Conservation (phyloP, 2,329 filamentous ascomycete genomes). For the Aspergillus fischeri region DNA sequence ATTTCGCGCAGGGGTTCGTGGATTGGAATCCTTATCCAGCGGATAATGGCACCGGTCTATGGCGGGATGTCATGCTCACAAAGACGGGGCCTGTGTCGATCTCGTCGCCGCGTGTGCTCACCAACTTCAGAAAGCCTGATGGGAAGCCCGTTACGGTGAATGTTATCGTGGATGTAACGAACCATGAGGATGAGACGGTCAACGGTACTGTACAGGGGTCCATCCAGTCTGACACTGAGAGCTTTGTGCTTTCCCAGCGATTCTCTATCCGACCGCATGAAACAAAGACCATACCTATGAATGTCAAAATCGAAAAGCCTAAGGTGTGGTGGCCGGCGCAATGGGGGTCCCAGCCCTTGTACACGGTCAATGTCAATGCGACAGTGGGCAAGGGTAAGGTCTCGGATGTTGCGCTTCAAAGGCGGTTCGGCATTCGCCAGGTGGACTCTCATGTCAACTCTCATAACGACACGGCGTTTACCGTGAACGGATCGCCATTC, state of each 20-base stretch:
- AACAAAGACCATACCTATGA: constrained; percentile 38
- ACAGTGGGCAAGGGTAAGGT: constrained; percentile 15
- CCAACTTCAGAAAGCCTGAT: constrained; percentile 36
- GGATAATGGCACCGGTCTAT: constrained; percentile 61
- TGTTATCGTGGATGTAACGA: constrained; percentile 29
- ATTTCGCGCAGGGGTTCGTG: constrained; percentile 57
- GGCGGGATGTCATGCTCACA: constrained; percentile 55
- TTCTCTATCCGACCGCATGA: constrained; percentile 39
- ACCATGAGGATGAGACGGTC: constrained; percentile 22
- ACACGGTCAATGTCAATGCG: constrained; percentile 34
- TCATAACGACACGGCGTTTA: constrained; percentile 54
- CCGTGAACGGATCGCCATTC: constrained; percentile 55
- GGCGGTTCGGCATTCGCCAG: constrained; percentile 52
- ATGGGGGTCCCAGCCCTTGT: constrained; percentile 57
- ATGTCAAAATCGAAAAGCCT: constrained; percentile 40
- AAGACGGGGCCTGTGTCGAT: constrained; percentile 50
- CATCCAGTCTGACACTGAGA: constrained; percentile 13
- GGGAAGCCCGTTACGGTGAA: constrained; percentile 37
- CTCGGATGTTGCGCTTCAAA: constrained; percentile 33
- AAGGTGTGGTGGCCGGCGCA: constrained; percentile 59
- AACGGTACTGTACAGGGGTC: constrained; percentile 20
- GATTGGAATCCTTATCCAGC: constrained; percentile 61
- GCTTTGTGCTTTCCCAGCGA: constrained; percentile 23
- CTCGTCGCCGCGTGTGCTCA: constrained; percentile 44
- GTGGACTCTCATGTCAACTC: constrained; percentile 50